A percentile compares a stretch with the other conserved stretches of the same genome.
phyloP scores from a whole-genome alignment of 225 moss, liverwort and hornwort genomes.

The Pseudoscleropodium purum region DNA sequence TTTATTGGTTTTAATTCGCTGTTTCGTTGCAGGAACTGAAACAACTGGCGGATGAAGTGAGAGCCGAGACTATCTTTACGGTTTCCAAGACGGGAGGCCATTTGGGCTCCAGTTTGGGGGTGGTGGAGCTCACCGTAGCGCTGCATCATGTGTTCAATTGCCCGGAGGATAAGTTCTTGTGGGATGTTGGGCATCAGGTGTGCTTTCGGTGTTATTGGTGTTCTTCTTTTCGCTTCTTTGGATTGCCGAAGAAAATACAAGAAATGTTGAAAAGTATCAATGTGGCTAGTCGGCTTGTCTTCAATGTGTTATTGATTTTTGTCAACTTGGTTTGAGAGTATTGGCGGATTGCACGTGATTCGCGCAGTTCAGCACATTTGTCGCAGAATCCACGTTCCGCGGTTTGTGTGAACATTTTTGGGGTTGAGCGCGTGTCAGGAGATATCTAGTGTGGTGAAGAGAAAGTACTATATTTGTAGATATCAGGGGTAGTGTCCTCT shows the following conservation, averaged over 20 bases:
- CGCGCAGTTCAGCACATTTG: not conserved
- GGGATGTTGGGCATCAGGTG: conserved; percentile 59
- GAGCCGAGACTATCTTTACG: conserved; percentile 49
- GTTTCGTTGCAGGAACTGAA: conserved; percentile 25
- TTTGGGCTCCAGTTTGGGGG: conserved; percentile 50
- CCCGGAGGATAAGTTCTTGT: conserved; percentile 50
- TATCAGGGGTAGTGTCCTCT: not conserved
- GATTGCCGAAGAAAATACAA: not conserved
- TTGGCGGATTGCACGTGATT: not conserved
- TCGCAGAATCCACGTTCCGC: not conserved
- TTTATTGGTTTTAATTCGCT: not conserved
- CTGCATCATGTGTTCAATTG: conserved; percentile 52
- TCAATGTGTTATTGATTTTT: not conserved
- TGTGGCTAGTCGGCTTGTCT: not conserved
- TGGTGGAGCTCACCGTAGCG: conserved; percentile 51
- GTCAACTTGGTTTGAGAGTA: not conserved
- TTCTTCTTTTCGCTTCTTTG: not conserved
- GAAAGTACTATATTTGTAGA: not conserved
- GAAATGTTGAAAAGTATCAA: not conserved
- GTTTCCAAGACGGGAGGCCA: conserved; percentile 48
- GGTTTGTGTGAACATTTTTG: not conserved
- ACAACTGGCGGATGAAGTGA: conserved; percentile 41
- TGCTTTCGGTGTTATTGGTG: not conserved
- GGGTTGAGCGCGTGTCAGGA: not conserved
- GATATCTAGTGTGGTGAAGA: not conserved